Evolutionary conservation across 2,329 filamentous ascomycete species (phyloP).

Genomic region (Sclerotinia borealis): DNA sequence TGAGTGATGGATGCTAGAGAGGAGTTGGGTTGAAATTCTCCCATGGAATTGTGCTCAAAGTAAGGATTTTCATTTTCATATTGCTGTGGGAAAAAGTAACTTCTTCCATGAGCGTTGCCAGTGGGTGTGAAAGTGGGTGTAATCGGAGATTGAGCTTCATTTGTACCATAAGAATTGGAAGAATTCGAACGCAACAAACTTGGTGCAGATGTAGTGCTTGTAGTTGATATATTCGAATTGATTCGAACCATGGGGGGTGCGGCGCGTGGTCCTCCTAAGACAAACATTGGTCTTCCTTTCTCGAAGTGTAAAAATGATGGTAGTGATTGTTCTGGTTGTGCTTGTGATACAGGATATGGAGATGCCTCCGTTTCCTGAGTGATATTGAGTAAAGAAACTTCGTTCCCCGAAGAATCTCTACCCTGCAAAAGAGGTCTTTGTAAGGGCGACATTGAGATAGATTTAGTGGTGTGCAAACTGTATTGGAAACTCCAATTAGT

Average conservation of each 20-base stretch:
- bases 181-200: conserved; percentile 55
- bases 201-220: conserved; percentile 34
- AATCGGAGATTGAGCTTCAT: conserved; percentile 48
- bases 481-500: background rate
- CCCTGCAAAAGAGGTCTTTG: conserved; percentile 43
- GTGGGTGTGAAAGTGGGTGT: conserved; percentile 43
- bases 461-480: background rate
- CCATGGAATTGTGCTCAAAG: background rate
- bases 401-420: conserved; percentile 49
- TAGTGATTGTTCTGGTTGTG: conserved; percentile 13
- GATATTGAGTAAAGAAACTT: conserved; percentile 52
- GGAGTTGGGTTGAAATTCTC: background rate
- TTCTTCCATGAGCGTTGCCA: conserved; percentile 38
- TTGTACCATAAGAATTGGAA: conserved; percentile 54
- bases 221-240: conserved; percentile 35
- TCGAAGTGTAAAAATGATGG: too few relatives aligned
- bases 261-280: too few relatives aligned
- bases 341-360: conserved; percentile 18
- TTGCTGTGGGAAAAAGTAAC: conserved; percentile 21
- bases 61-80: background rate
- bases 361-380: conserved; percentile 33
- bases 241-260: conserved; percentile 19
- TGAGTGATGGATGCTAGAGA: background rate
- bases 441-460: conserved; percentile 11
- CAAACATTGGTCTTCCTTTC: too few relatives aligned